Evolutionary conservation across 1,284 basidiomycete genomes (phyloP), one percentile per base, ranked within the genome.

Genomic region (Sphaerobolus stellatus): DNA sequence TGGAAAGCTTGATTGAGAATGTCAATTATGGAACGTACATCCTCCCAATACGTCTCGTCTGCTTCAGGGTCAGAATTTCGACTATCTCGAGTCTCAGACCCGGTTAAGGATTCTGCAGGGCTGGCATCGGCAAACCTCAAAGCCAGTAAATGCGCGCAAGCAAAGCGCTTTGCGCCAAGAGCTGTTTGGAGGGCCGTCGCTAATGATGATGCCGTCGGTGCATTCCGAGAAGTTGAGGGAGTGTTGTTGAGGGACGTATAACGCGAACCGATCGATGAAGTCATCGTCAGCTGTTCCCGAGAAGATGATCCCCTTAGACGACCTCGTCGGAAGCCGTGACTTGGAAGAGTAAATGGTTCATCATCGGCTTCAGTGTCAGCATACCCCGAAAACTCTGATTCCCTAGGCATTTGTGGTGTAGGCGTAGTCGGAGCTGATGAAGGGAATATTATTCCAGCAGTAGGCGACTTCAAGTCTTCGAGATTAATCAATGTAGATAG

Each of bases 91-190:
- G 13, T n/a, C n/a, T n/a, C n/a, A n/a, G n/a, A n/a, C n/a, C n/a
- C n/a, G n/a, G n/a, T n/a, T n/a, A n/a, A n/a, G n/a, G n/a, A n/a
- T n/a, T n/a, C n/a, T n/a, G n/a, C 25, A 14, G 44, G 30, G 38
- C 30, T 33, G 22, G 44, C 45, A 16, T 16, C 28, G n/a, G 40
- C 73, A 63, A 91, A 92, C 4, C 88, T 77, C 33, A 92, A 67
- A 4, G 89, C 88, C 2, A 92, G 75, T 1, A 92, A 73, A 64
- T 92, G 86, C 0, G 90, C 79, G 57, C 84, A 88, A 0, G 89
- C 78, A 60, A 88, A 90, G 13, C 89, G 78, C 60, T 85, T 87
- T 4, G 88, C 79, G 3, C 82, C 76, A 8, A 90, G 60, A 0
- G 88, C 84, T 24, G 75, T 76, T 50, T 86, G 81, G 1, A 91